Percentiles rank a stretch among this genome's conserved stretches.
phyloP scores from a whole-genome alignment of 768 basidiomycete species.

The Lactifluus volemus region DNA sequence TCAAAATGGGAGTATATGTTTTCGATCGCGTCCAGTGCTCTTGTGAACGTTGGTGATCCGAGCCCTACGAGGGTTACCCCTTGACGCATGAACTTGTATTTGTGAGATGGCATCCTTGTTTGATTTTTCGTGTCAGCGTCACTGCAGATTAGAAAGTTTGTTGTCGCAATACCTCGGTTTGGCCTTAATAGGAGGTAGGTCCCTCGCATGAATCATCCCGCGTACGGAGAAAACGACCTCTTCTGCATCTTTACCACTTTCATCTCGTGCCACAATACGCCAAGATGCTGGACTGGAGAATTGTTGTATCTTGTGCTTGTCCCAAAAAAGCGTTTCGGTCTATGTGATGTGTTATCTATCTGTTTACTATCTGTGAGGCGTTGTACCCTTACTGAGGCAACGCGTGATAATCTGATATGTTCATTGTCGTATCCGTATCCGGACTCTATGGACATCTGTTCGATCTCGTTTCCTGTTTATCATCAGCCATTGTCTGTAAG shows the following conservation, averaged over 20 bases:
- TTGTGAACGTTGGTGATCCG: not conserved
- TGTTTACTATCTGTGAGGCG: too few species aligned
- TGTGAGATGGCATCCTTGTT: not conserved
- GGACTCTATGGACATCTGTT: too few species aligned
- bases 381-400: too few species aligned
- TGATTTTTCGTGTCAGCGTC: too few species aligned
- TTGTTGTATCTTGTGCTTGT: not conserved
- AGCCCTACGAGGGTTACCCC: not conserved
- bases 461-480: too few species aligned
- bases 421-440: too few species aligned
- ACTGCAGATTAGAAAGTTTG: too few species aligned
- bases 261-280: not conserved
- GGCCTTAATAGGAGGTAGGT: not conserved
- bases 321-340: too few species aligned
- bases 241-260: not conserved
- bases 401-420: too few species aligned
- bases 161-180: not conserved
- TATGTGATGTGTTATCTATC: too few species aligned
- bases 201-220: not conserved
- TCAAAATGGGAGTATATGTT: not conserved
- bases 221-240: not conserved
- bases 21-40: not conserved
- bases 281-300: not conserved
- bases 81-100: not conserved
- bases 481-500: too few species aligned